These are phyloP conservation scores for Lepidium sativum DNA, from an alignment of 345 rosid species.

Conservation along the genomic window DNA sequence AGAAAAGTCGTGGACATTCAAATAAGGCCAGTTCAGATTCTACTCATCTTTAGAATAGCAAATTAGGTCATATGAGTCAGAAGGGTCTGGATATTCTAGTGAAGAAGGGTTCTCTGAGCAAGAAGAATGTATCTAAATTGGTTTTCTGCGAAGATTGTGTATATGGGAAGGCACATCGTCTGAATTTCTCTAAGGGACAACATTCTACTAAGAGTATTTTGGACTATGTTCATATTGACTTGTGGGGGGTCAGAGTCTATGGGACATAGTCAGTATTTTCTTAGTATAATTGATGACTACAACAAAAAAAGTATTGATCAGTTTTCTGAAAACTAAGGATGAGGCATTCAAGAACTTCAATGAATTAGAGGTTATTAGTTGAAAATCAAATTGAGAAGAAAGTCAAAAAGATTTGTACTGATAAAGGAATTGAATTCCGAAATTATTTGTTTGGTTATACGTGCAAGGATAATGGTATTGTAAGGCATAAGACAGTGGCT, in stretches of 20 bases:
- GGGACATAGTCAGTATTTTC: background rate
- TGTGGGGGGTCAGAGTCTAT: background rate
- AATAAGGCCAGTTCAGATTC: no score
- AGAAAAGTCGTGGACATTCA: no score
- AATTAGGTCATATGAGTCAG: background rate
- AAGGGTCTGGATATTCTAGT: background rate
- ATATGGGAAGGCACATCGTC: background rate
- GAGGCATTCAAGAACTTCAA: background rate
- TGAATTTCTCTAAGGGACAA: no score
- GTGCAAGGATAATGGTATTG: no score
- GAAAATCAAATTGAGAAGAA: background rate
- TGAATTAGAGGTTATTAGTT: background rate
- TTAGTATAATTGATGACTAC: background rate
- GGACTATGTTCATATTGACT: background rate
- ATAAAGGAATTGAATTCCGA: no score
- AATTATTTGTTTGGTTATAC: no score
- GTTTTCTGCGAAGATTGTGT: background rate
- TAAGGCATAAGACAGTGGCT: no score
- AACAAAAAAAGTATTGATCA: background rate
- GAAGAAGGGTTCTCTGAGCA: no score
- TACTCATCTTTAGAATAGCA: background rate
- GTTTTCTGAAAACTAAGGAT: background rate
- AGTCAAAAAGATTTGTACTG: background rate
- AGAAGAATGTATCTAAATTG: background rate
- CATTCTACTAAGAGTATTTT: background rate